These are phyloP conservation scores for Kwoniella dendrophila DNA, from an alignment of 768 basidiomycete genomes.

Conservation along the genomic window DNA sequence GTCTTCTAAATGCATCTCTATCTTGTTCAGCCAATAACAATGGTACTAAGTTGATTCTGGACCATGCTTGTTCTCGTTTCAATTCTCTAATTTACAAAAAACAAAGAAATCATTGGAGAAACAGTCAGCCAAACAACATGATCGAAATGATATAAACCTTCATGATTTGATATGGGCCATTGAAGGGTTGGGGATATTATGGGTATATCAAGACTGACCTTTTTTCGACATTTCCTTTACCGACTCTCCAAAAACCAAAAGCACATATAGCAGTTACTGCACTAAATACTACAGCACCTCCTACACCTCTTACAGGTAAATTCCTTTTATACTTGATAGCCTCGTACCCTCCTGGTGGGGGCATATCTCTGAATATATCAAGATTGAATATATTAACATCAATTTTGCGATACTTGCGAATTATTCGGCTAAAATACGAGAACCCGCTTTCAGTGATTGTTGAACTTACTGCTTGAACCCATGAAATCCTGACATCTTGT, in stretches of 20 bases:
- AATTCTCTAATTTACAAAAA: conserved; percentile 69
- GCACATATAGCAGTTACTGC: conserved; percentile 82
- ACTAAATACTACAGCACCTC: conserved; percentile 79
- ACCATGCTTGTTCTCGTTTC: conserved; percentile 89
- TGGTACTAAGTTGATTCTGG: conserved; percentile 90
- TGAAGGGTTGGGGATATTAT: neutral
- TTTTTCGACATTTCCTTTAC: conserved; percentile 87
- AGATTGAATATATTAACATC: neutral
- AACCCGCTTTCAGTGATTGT: neutral
- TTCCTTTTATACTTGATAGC: conserved; percentile 93
- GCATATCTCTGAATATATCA: conserved; percentile 76
- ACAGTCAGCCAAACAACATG: no score
- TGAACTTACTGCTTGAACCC: conserved; percentile 10
- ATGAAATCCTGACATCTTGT: conserved; percentile 9
- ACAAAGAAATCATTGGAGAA: neutral
- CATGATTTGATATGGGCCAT: no score
- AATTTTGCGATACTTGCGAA: neutral
- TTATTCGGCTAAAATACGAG: neutral
- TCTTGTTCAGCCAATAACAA: conserved; percentile 90
- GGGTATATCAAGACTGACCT: conserved; percentile 65
- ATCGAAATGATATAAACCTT: no score
- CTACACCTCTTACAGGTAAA: conserved; percentile 70
- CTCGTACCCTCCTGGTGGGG: conserved; percentile 90
- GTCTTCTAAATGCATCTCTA: conserved; percentile 79
- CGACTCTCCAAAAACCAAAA: conserved; percentile 89